Conservation (phyloP, 257 asterid genomes). For the Lycium ferocissimum region DNA sequence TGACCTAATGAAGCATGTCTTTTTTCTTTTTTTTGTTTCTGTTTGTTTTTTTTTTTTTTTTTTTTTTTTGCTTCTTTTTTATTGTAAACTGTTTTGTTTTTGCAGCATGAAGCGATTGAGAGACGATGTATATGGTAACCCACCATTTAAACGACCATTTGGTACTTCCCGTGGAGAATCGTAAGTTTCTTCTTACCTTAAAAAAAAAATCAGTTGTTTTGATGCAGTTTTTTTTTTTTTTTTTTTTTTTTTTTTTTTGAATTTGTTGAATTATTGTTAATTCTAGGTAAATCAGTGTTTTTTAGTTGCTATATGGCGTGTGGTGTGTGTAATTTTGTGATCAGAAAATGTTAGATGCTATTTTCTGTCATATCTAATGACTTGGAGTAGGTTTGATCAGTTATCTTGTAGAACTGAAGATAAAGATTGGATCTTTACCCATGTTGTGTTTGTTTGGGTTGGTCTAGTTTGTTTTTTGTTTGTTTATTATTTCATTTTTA, state of each 20-base stretch:
- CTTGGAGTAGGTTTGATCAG: background rate
- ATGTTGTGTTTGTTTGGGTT: slow-evolving; percentile 6
- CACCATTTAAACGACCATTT: slow-evolving; percentile 83
- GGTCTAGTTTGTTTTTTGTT: slow-evolving; percentile 26
- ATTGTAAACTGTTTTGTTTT: slow-evolving; percentile 38
- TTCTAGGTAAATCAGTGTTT: slow-evolving; percentile 46
- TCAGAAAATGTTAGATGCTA: slow-evolving; percentile 40
- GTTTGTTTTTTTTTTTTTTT: background rate
- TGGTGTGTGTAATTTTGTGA: slow-evolving; percentile 30
- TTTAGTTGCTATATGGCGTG: slow-evolving; percentile 31
- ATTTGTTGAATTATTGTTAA: slow-evolving; percentile 28
- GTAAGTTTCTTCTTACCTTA: slow-evolving; percentile 53
- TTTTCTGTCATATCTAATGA: slow-evolving; percentile 1
- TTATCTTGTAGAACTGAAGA: slow-evolving; percentile 24
- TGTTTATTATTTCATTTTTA: slow-evolving; percentile 31
- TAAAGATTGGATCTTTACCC: slow-evolving; percentile 51
- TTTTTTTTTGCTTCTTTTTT: slow-evolving; percentile 5
- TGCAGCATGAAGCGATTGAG: slow-evolving; percentile 83
- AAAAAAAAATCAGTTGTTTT: background rate
- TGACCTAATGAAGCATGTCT: slow-evolving; percentile 32
- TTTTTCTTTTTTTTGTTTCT: background rate
- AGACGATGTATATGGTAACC: slow-evolving; percentile 72
- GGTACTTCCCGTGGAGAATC: slow-evolving; percentile 81
- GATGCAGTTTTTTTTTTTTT: slow-evolving; percentile 23
- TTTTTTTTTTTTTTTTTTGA: slow-evolving; percentile 13